Evolutionary conservation across 441 rosid species (phyloP).

Genomic region (Euphorbia corollata): DNA sequence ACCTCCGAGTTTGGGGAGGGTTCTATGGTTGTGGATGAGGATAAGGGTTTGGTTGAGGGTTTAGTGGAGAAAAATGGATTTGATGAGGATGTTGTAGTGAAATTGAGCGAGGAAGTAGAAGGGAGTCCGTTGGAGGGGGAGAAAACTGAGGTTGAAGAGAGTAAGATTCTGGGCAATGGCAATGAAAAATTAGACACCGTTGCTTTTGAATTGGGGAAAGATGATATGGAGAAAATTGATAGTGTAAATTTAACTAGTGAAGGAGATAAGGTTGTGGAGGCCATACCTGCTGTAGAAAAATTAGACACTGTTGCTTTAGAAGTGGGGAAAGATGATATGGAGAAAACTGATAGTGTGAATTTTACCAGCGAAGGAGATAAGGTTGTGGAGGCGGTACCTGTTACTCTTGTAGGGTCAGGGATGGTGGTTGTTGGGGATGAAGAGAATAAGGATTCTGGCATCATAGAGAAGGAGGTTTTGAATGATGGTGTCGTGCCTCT

Average conservation of each 20-base stretch:
- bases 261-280: neutral
- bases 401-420: conserved; percentile 27
- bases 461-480: conserved; percentile 25
- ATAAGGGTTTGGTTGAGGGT: conserved; percentile 22
- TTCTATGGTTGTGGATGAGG: conserved; percentile 14
- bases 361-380: conserved; percentile 29
- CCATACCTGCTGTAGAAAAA: no score
- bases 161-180: conserved; percentile 11
- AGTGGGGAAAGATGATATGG: conserved; percentile 20
- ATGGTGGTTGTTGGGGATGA: conserved; percentile 38
- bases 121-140: conserved; percentile 22
- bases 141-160: conserved; percentile 17
- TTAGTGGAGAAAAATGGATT: conserved; percentile 27
- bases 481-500: conserved; percentile 24
- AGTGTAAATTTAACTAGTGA: conserved; percentile 23
- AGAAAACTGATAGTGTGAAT: conserved; percentile 31
- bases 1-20: conserved; percentile 22
- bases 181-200: conserved; percentile 19
- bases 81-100: conserved; percentile 26
- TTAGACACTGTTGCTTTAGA: conserved; percentile 1
- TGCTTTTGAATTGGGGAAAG: conserved; percentile 16
- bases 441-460: conserved; percentile 29
- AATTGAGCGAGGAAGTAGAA: conserved; percentile 14
- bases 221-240: conserved; percentile 28
- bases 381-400: conserved; percentile 31